These are phyloP conservation scores for Cladosporium sphaerospermum DNA, from an alignment of 2,329 filamentous ascomycete genomes.

Conservation along the genomic window DNA sequence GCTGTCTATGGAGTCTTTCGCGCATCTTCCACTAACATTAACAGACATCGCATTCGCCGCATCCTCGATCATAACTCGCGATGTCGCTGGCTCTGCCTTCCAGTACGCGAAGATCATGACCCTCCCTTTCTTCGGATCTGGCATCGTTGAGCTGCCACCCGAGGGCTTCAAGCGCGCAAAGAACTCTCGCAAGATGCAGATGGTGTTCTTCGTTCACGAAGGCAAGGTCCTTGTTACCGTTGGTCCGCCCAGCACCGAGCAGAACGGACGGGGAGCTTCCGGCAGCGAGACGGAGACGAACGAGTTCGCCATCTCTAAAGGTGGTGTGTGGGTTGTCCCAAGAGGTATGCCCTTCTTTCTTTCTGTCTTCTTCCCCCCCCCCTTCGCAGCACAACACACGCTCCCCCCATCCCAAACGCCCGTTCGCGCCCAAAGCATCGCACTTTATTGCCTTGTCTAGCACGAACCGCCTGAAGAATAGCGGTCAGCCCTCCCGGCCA, in stretches of 20 bases:
- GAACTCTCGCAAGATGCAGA: constrained; percentile 92
- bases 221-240: constrained; percentile 78
- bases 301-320: constrained; percentile 74
- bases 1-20: neutral
- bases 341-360: constrained; percentile 59
- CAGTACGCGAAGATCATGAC: constrained; percentile 83
- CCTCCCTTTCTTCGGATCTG: constrained; percentile 79
- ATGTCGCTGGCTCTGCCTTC: constrained; percentile 64
- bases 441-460: too few species aligned
- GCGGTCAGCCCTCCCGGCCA: neutral
- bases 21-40: neutral
- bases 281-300: constrained; percentile 45
- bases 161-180: constrained; percentile 80
- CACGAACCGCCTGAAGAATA: neutral
- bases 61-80: constrained; percentile 50
- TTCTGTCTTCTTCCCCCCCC: constrained; percentile 10
- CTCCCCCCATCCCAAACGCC: neutral
- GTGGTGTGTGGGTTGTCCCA: constrained; percentile 90
- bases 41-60: constrained; percentile 56
- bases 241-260: constrained; percentile 26
- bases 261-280: neutral
- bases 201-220: constrained; percentile 86
- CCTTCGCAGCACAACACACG: neutral
- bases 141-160: constrained; percentile 81
- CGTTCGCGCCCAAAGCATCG: neutral